phyloP scores from a whole-genome alignment of 2,329 filamentous ascomycete species.

The Dactylellina drechsleri region DNA sequence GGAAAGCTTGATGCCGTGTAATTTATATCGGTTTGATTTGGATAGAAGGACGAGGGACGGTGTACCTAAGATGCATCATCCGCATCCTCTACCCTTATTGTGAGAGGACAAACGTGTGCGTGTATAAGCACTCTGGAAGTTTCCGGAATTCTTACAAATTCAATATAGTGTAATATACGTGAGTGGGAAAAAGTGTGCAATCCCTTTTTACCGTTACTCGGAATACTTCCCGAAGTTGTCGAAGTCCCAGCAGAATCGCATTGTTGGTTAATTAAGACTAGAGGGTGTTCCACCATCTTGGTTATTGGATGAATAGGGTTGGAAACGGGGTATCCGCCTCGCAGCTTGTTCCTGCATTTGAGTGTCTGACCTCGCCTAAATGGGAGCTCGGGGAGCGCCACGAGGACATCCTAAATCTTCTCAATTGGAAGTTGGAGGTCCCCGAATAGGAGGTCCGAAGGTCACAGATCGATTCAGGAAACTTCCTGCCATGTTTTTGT shows the following conservation, averaged over 20 bases:
- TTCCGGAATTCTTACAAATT: too few relatives aligned
- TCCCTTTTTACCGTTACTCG: conserved; percentile 1
- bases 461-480: too few relatives aligned
- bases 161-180: too few relatives aligned
- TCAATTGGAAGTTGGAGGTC: background rate
- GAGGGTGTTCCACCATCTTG: conserved; percentile 21
- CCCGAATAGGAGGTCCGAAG: too few relatives aligned
- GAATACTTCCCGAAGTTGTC: conserved; percentile 11
- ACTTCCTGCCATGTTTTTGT: background rate
- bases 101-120: too few relatives aligned
- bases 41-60: background rate
- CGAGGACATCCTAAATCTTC: conserved; percentile 19
- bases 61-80: background rate
- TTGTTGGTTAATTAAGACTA: background rate
- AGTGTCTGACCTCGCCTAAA: conserved; percentile 5
- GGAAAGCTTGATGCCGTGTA: background rate
- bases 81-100: too few relatives aligned
- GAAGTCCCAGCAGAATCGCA: background rate
- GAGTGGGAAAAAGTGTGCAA: background rate
- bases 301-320: conserved; percentile 23
- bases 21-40: background rate
- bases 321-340: conserved; percentile 13
- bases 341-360: conserved; percentile 37
- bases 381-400: conserved; percentile 2
- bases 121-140: too few relatives aligned